These are phyloP conservation scores for Xylaria telfairii DNA, from an alignment of 495 filamentous ascomycete species.

Conservation along the genomic window DNA sequence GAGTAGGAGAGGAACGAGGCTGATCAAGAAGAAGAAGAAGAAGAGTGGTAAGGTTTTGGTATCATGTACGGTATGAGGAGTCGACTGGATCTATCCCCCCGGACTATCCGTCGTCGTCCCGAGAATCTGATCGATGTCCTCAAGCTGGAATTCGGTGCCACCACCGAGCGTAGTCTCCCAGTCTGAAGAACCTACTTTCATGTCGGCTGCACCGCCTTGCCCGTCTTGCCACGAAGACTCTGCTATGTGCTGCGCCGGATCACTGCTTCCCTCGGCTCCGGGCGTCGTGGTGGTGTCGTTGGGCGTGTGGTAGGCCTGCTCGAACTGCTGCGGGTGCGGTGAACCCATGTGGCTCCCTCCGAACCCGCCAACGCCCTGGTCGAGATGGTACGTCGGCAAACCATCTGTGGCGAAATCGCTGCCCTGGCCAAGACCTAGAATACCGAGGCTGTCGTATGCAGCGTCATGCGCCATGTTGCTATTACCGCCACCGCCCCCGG, in stretches of 20 bases:
- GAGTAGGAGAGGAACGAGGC: not conserved
- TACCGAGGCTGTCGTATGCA: slow-evolving; percentile 17
- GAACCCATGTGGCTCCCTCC: slow-evolving; percentile 17
- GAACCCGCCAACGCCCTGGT: slow-evolving; percentile 1
- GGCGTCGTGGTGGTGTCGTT: slow-evolving; percentile 13
- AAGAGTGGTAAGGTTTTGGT: slow-evolving; percentile 3
- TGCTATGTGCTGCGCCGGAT: not conserved
- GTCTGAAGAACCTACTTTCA: slow-evolving; percentile 27
- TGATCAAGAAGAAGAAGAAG: not conserved
- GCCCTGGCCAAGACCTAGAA: slow-evolving; percentile 11
- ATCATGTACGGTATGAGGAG: not conserved
- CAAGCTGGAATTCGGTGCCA: slow-evolving; percentile 40
- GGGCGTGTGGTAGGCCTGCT: slow-evolving; percentile 29
- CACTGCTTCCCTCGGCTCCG: slow-evolving; percentile 9
- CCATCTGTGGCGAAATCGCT: slow-evolving; percentile 9
- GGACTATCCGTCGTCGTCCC: slow-evolving; percentile 36
- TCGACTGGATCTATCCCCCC: slow-evolving; percentile 10
- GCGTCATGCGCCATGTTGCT: not conserved
- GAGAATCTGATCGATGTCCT: slow-evolving; percentile 37
- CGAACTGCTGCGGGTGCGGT: slow-evolving; percentile 36
- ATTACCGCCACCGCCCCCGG: slow-evolving; percentile 10
- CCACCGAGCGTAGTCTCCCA: slow-evolving; percentile 33
- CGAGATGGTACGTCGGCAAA: slow-evolving; percentile 17
- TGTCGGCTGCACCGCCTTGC: slow-evolving; percentile 17
- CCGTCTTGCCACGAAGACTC: slow-evolving; percentile 35